These are phyloP conservation scores for Nigrospora osmanthi DNA, from an alignment of 2,329 filamentous ascomycete genomes.

Conservation along the genomic window DNA sequence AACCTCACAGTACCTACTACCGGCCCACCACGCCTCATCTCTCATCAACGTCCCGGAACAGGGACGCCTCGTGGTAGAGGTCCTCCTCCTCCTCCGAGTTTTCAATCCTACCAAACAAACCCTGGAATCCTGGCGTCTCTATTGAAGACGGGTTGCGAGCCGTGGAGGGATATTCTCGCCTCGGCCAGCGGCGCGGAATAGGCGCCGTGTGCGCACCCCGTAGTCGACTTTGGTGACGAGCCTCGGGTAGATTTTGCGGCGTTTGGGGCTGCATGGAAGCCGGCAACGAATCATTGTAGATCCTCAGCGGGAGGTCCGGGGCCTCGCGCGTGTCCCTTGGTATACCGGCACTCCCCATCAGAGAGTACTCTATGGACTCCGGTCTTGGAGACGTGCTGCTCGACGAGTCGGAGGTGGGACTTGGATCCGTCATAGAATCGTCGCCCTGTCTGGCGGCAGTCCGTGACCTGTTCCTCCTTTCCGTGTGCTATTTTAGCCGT, in stretches of 20 bases:
- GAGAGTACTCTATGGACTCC: background rate
- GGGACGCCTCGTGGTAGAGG: constrained; percentile 15
- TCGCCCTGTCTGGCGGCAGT: too few species aligned
- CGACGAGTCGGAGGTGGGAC: too few species aligned
- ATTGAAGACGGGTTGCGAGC: constrained; percentile 28
- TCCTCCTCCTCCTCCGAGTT: constrained; percentile 37
- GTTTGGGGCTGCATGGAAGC: constrained; percentile 40
- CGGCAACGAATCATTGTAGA: constrained; percentile 40
- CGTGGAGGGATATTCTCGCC: constrained; percentile 9
- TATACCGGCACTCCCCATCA: too few species aligned
- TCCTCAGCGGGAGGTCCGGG: constrained; percentile 18
- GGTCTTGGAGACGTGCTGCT: background rate
- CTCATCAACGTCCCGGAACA: constrained; percentile 5
- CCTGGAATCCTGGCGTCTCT: constrained; percentile 32
- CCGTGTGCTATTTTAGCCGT: too few species aligned
- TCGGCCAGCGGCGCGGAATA: constrained; percentile 8
- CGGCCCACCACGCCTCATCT: too few species aligned
- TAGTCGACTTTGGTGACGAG: constrained; percentile 35
- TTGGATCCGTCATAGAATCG: too few species aligned
- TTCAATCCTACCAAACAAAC: constrained; percentile 39
- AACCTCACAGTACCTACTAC: too few species aligned
- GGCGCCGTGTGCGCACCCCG: constrained; percentile 36
- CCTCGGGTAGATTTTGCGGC: constrained; percentile 39
- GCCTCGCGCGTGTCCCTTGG: too few species aligned
- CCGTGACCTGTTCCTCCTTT: too few species aligned